Conservation (phyloP, 176 grass and related monocot species). For the Tillandsia leiboldiana region DNA sequence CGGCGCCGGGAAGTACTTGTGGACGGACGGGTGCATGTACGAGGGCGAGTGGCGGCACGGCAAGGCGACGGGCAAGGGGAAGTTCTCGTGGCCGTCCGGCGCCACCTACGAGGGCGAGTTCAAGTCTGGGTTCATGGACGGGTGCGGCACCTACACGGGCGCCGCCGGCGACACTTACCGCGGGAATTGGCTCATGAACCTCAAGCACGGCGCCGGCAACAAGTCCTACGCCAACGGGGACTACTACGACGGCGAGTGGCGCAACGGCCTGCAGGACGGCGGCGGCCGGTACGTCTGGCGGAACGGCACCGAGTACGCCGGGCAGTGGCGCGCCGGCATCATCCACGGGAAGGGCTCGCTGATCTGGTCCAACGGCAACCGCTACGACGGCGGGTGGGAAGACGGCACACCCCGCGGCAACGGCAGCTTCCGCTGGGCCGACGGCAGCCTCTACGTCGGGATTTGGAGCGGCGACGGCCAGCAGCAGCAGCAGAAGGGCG, state of each 20-base stretch:
- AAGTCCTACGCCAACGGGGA: conserved; percentile 91
- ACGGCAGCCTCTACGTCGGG: conserved; percentile 72
- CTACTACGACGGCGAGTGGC: conserved; percentile 90
- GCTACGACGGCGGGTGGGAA: conserved; percentile 86
- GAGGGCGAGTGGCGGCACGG: conserved; percentile 77
- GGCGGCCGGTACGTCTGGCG: conserved; percentile 67
- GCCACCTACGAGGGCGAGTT: conserved; percentile 92
- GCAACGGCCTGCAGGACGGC: conserved; percentile 58
- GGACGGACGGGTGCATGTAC: conserved; percentile 99
- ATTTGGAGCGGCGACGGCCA: conserved; percentile 51
- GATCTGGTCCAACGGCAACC: conserved; percentile 60
- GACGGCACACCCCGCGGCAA: conserved; percentile 64
- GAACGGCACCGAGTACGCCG: conserved; percentile 81
- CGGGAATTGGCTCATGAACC: conserved; percentile 79
- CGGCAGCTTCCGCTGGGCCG: conserved; percentile 73
- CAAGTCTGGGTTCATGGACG: conserved; percentile 88
- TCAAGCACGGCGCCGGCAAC: conserved; percentile 64
- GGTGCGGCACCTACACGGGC: conserved; percentile 71
- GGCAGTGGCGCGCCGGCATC: conserved; percentile 62
- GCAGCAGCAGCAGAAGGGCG: conserved; percentile 63
- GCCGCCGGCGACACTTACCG: conserved; percentile 77
- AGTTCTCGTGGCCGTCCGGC: conserved; percentile 92
- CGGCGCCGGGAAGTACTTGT: conserved; percentile 71
- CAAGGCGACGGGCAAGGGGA: conserved; percentile 65
- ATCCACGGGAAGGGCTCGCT: conserved; percentile 67